phyloP scores from a whole-genome alignment of 306 rosid genomes.

The Cucurbita maxima region DNA sequence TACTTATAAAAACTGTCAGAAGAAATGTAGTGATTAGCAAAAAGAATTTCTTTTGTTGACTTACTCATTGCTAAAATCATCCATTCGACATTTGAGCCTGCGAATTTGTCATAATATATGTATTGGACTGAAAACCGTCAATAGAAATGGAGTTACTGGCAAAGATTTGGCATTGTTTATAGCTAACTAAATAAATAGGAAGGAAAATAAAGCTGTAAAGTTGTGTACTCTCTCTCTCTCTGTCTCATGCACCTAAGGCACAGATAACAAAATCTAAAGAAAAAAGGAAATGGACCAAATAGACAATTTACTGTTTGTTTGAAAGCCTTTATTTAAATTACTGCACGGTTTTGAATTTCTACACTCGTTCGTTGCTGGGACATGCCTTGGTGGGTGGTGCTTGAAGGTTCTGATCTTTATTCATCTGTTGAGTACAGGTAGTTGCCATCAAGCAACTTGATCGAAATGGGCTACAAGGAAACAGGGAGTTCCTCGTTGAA shows the following conservation, averaged over 20 bases:
- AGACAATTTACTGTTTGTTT: neutral
- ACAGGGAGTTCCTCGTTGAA: slow-evolving; percentile 47
- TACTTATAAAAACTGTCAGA: too few relatives aligned
- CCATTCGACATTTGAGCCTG: too few relatives aligned
- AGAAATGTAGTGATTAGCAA: too few relatives aligned
- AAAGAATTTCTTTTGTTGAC: too few relatives aligned
- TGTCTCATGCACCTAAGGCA: neutral
- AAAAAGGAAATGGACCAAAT: neutral
- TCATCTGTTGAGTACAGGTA: slow-evolving; percentile 18
- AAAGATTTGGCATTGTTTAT: neutral
- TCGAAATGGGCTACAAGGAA: slow-evolving; percentile 48
- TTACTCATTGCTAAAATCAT: too few relatives aligned
- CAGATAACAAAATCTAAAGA: neutral
- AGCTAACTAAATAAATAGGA: neutral
- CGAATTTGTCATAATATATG: too few relatives aligned
- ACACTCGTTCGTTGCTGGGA: neutral
- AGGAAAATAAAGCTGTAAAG: too few relatives aligned
- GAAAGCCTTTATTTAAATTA: neutral
- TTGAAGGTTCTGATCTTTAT: slow-evolving; percentile 2
- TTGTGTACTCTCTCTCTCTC: too few relatives aligned
- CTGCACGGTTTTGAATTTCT: neutral
- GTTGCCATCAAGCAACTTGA: slow-evolving; percentile 47
- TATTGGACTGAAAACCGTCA: too few relatives aligned
- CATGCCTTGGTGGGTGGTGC: neutral
- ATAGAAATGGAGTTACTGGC: too few relatives aligned